Conservation (phyloP, 768 basidiomycete species). For the Serpula lacrymans region DNA sequence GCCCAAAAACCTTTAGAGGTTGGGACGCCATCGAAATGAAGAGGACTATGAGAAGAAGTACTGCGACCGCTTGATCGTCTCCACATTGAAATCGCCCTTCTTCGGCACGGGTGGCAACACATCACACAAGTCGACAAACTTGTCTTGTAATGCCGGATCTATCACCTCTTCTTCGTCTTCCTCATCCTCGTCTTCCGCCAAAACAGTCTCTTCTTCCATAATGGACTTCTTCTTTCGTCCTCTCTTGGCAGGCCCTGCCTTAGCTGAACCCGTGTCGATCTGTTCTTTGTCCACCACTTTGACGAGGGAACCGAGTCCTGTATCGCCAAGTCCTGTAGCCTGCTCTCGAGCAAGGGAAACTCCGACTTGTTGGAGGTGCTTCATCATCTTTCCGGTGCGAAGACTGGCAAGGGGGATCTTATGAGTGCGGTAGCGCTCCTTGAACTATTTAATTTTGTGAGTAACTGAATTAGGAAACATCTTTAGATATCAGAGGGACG, state of each 20-base stretch:
- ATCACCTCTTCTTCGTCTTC: constrained; percentile 22
- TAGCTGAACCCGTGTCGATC: constrained; percentile 38
- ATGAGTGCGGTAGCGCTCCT: constrained; percentile 72
- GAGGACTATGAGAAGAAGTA: constrained; percentile 89
- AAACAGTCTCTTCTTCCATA: constrained; percentile 11
- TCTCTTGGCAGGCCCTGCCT: not conserved
- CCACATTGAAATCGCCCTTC: constrained; percentile 85
- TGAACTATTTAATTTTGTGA: constrained; percentile 46
- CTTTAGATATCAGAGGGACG: constrained; percentile 19
- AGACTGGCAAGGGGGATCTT: constrained; percentile 58
- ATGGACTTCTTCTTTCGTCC: constrained; percentile 1
- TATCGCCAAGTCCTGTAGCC: constrained; percentile 24
- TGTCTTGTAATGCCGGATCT: constrained; percentile 34
- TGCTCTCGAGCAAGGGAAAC: constrained; percentile 38
- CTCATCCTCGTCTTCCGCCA: constrained; percentile 17
- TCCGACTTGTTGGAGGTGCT: constrained; percentile 42
- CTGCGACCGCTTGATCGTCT: constrained; percentile 70
- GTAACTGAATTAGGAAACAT: constrained; percentile 2
- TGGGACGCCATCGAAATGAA: constrained; percentile 8
- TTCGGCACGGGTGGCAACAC: constrained; percentile 78
- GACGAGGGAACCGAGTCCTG: constrained; percentile 31
- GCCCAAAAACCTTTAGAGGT: too few relatives aligned
- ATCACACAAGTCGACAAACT: constrained; percentile 73
- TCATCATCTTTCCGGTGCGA: constrained; percentile 32
- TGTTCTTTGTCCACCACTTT: constrained; percentile 41